Conservation (phyloP, 352 stramenopile species). For the Phytophthora uliginosa region DNA sequence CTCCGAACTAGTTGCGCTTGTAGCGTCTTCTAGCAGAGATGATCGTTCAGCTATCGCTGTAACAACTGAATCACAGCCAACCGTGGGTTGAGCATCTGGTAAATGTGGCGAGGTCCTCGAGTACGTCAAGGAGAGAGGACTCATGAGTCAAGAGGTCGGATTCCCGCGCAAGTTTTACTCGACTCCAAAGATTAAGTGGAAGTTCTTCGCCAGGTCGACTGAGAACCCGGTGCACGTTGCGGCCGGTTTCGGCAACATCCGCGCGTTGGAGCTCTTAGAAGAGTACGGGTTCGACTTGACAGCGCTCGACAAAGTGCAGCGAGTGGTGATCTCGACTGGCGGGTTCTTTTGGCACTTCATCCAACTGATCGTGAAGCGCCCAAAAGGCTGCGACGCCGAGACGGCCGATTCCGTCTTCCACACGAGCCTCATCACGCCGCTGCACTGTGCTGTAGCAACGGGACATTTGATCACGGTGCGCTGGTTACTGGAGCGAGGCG, state of each 20-base stretch:
- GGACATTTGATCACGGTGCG: conserved; percentile 68
- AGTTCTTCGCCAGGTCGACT: conserved; percentile 55
- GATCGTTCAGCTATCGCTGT: too few relatives aligned
- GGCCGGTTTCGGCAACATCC: conserved; percentile 66
- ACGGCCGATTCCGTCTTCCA: conserved; percentile 54
- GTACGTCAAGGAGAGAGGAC: conserved; percentile 38
- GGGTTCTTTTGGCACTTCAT: conserved; percentile 80
- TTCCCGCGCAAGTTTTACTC: conserved; percentile 60
- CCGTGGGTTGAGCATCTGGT: too few relatives aligned
- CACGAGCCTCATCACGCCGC: conserved; percentile 69
- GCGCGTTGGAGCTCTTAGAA: conserved; percentile 63
- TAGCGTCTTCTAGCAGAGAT: too few relatives aligned
- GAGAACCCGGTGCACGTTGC: conserved; percentile 81
- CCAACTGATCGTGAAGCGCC: conserved; percentile 54
- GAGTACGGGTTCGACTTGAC: conserved; percentile 57
- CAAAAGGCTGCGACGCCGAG: conserved; percentile 17
- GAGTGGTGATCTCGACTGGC: conserved; percentile 71
- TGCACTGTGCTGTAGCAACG: conserved; percentile 75
- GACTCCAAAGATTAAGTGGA: conserved; percentile 48
- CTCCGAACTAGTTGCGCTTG: too few relatives aligned
- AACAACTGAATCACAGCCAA: too few relatives aligned
- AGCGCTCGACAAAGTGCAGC: conserved; percentile 71
- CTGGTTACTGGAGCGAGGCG: conserved; percentile 65
- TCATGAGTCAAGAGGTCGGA: conserved; percentile 38
- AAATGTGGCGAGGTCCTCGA: conserved; percentile 37